A percentile compares a stretch with the other conserved stretches of the same genome.
Evolutionary conservation across 768 basidiomycete genomes (phyloP).

Genomic region (Boletus rubescentipes): DNA sequence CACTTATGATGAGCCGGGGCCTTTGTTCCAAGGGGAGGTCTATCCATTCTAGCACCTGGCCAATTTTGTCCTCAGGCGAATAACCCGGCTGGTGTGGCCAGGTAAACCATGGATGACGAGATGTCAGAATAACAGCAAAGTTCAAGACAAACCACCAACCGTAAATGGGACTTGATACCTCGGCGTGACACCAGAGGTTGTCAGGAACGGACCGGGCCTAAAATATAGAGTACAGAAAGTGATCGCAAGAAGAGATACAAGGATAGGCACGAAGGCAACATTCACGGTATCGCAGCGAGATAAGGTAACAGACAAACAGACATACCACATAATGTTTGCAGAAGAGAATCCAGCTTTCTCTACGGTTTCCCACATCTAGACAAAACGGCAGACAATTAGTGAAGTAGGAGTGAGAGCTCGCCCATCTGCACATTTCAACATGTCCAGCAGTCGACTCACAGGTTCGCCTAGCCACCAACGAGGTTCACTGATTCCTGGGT

Average conservation of each 20-base stretch:
- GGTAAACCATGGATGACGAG: neutral
- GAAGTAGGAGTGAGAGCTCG: neutral
- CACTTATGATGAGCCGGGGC: slow-evolving; percentile 74
- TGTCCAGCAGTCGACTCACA: slow-evolving; percentile 39
- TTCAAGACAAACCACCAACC: slow-evolving; percentile 6
- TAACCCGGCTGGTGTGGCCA: neutral
- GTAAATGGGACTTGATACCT: slow-evolving; percentile 17
- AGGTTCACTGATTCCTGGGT: slow-evolving; percentile 54
- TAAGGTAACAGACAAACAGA: slow-evolving; percentile 1
- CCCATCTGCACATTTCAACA: neutral
- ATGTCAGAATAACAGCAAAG: neutral
- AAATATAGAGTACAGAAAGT: neutral
- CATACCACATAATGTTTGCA: slow-evolving; percentile 88
- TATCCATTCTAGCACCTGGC: slow-evolving; percentile 74
- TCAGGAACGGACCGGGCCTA: slow-evolving; percentile 16
- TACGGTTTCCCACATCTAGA: slow-evolving; percentile 87
- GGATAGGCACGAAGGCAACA: neutral
- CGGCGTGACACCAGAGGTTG: slow-evolving; percentile 9
- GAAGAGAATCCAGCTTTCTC: slow-evolving; percentile 67
- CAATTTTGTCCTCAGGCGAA: slow-evolving; percentile 50
- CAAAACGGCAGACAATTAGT: neutral
- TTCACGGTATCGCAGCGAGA: neutral
- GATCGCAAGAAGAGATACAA: neutral
- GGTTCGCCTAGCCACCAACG: slow-evolving; percentile 89
- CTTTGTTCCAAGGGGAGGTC: slow-evolving; percentile 59